A percentile compares a stretch with the other conserved stretches of the same genome.
These are phyloP conservation scores for Rachicladosporium sp. DNA, from an alignment of 2,329 filamentous ascomycete species.

Conservation along the genomic window DNA sequence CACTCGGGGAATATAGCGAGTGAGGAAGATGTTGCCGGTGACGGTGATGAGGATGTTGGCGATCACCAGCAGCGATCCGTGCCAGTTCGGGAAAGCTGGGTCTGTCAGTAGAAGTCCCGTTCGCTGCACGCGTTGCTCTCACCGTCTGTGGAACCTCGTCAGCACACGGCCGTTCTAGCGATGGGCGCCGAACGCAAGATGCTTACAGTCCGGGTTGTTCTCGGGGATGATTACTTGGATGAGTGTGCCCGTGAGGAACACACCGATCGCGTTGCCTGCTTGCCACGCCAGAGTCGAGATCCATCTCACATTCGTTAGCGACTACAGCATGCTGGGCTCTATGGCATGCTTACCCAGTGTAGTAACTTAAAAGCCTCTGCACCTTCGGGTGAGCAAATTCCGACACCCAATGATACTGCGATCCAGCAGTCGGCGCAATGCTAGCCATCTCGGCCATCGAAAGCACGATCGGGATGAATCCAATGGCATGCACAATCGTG, in stretches of 20 bases:
- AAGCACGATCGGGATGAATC: constrained; percentile 8
- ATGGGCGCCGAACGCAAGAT: too few species aligned
- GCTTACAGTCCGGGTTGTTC: constrained; percentile 28
- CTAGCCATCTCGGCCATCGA: constrained; percentile 4
- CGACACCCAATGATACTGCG: constrained; percentile 19
- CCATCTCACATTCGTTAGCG: constrained; percentile 7
- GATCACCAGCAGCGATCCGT: constrained; percentile 35
- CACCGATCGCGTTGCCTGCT: constrained; percentile 11
- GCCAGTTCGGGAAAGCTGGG: constrained; percentile 28
- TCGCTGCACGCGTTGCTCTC: too few species aligned
- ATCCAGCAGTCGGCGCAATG: constrained; percentile 19
- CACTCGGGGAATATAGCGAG: neutral
- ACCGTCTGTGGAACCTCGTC: too few species aligned
- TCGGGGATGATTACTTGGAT: constrained; percentile 20
- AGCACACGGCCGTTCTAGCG: too few species aligned
- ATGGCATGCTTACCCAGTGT: neutral
- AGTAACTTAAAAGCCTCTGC: constrained; percentile 14
- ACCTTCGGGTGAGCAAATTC: constrained; percentile 20
- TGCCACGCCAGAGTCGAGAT: constrained; percentile 13
- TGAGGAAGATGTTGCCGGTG: constrained; percentile 21
- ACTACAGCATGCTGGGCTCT: too few species aligned
- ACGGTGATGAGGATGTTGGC: constrained; percentile 21
- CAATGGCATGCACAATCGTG: constrained; percentile 13
- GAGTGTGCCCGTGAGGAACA: constrained; percentile 11
- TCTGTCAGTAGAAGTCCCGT: too few species aligned